Evolutionary conservation across 176 grass and related monocot genomes (phyloP), one percentile per base, ranked within the genome.

Genomic region (Stipa capillata): DNA sequence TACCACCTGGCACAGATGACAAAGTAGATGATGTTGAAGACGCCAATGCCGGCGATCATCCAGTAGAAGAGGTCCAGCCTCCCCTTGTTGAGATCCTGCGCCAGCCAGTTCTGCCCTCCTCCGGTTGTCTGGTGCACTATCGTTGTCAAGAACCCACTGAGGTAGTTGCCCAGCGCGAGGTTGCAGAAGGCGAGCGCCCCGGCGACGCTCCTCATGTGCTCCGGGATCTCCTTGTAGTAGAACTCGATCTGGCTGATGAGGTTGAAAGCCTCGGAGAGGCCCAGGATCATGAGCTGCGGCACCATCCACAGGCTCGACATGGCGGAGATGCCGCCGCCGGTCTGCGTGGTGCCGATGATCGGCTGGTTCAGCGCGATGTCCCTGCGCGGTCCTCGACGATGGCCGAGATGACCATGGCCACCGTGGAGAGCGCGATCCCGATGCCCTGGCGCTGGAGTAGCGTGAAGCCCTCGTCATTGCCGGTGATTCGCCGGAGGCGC

Each of bases 221-320:
- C 97, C 5, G 97, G 97, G 60, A 99, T 93, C 69, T 99, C 90
- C 85, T 93, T 96, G 90, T 99, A 99, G 84, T 96, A 93, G 85
- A 99, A 99, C 90, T 99, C 97, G 35, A 99, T 92, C 77, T 99
- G 97, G 86, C 97, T 95, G 73, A 99, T 92, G 84, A 96, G 82
- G 88, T 99, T 99, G 73, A 99, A 96, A 0, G 90, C 97, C 86
- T 99, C 97, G 0, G 97, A 87, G 17, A 99, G 39, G 0, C 97
- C 97, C n/a, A 99, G 76, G 68, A 96, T 79, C 86, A 93, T 67
- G 36, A 99, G 92, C 82, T 95, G 97, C 63, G 97, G 90, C 51
- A 93, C 88, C 88, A 99, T 89, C 97, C 97, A 99, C 28, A 96
- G 65, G 86, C 90, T 86, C 29, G 86, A 87, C 90, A 99, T 93